Conservation (phyloP, 1,139 yeast genomes). For the Citeromyces hawaiiensis region DNA sequence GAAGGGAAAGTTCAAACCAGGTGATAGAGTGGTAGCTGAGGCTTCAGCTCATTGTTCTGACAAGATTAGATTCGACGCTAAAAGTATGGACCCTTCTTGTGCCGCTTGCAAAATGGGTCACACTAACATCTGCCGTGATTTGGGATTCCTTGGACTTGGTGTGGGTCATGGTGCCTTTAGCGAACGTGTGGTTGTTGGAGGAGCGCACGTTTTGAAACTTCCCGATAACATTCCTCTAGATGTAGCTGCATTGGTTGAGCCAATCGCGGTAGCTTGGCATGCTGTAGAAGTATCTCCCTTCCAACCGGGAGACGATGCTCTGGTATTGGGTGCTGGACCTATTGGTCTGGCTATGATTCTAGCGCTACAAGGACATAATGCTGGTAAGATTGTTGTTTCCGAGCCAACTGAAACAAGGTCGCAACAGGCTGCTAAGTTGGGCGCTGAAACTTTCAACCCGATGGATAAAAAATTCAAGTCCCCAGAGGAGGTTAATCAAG, state of each 20-base stretch:
- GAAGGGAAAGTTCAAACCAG: constrained; percentile 25
- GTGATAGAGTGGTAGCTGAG: constrained; percentile 32
- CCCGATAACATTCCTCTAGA: constrained; percentile 35
- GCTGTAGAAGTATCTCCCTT: constrained; percentile 34
- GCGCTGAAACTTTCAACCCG: constrained; percentile 39
- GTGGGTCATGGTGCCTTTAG: constrained; percentile 32
- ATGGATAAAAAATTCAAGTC: constrained; percentile 12
- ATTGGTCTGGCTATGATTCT: constrained; percentile 45
- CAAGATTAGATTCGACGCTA: constrained; percentile 19
- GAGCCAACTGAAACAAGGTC: constrained; percentile 49
- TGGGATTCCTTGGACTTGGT: constrained; percentile 33
- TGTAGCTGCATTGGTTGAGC: constrained; percentile 42
- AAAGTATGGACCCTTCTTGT: constrained; percentile 19
- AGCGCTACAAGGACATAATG: constrained; percentile 43
- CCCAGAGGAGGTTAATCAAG: constrained; percentile 18
- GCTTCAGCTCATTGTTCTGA: constrained; percentile 27
- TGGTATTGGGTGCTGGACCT: constrained; percentile 51
- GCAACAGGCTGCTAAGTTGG: constrained; percentile 33
- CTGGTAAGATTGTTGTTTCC: constrained; percentile 37
- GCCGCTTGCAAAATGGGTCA: constrained; percentile 30
- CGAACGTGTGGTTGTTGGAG: constrained; percentile 30
- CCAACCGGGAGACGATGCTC: constrained; percentile 30
- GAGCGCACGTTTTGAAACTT: constrained; percentile 29
- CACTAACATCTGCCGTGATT: constrained; percentile 30
- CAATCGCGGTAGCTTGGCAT: constrained; percentile 47